phyloP scores from a whole-genome alignment of 139 green algal species.

The Asterochloris erici region DNA sequence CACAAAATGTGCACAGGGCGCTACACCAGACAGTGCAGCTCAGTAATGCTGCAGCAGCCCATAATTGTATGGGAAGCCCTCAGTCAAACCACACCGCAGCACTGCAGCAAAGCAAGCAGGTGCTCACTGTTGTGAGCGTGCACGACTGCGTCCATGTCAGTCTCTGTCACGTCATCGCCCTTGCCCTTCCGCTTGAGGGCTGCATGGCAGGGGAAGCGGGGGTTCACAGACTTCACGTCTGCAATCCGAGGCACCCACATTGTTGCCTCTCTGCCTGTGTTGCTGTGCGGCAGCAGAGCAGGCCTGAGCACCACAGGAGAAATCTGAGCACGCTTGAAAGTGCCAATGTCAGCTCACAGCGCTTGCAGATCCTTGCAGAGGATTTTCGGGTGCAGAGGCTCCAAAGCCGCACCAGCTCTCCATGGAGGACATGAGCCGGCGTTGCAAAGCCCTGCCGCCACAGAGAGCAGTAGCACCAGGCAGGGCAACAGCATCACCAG shows the following conservation, averaged over 20 bases:
- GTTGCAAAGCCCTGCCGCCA: no score
- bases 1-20: no score
- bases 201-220: slow-evolving; percentile 26
- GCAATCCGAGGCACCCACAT: background rate
- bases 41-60: background rate
- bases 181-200: slow-evolving; percentile 92
- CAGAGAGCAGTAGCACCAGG: no score
- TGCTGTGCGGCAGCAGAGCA: background rate
- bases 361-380: no score
- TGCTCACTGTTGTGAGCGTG: slow-evolving; percentile 79
- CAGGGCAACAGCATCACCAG: no score
- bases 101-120: background rate
- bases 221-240: background rate
- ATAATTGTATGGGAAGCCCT: background rate
- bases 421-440: no score
- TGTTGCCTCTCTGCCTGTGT: background rate
- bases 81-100: no score
- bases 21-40: background rate
- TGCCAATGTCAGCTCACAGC: no score
- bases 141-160: slow-evolving; percentile 89
- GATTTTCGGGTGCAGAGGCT: no score
- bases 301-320: no score
- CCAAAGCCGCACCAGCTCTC: no score
- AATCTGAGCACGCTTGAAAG: no score
- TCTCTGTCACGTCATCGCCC: slow-evolving; percentile 82